Conservation (phyloP, 2,329 filamentous ascomycete genomes). For the Alternaria triticina region DNA sequence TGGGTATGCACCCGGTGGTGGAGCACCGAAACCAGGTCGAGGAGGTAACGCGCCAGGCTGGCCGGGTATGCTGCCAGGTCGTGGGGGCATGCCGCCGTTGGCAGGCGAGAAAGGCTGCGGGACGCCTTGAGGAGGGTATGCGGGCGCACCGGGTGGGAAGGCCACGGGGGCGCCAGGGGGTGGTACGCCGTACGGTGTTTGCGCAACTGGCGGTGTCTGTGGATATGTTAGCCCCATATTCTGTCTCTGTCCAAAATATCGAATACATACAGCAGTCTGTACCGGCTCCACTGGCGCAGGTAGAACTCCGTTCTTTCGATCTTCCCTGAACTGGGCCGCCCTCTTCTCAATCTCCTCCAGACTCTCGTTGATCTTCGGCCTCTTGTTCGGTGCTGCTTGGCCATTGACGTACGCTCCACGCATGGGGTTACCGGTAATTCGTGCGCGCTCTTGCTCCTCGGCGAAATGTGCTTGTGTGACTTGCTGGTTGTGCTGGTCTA, state of each 20-base stretch:
- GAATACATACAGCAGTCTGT: slow-evolving; percentile 18
- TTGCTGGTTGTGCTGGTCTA: slow-evolving; percentile 82
- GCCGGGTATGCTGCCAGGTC: slow-evolving; percentile 42
- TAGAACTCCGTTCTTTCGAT: slow-evolving; percentile 51
- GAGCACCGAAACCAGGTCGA: slow-evolving; percentile 48
- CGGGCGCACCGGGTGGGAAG: slow-evolving; percentile 35
- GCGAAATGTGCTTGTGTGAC: slow-evolving; percentile 87
- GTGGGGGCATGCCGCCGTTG: slow-evolving; percentile 27
- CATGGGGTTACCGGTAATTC: slow-evolving; percentile 82
- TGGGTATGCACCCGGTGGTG: slow-evolving; percentile 24
- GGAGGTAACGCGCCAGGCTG: slow-evolving; percentile 35
- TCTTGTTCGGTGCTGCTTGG: slow-evolving; percentile 60
- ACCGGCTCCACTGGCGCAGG: slow-evolving; percentile 44
- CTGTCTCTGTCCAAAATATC: not conserved
- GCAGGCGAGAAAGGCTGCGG: slow-evolving; percentile 38
- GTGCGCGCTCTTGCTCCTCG: slow-evolving; percentile 80
- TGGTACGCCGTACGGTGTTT: slow-evolving; percentile 25
- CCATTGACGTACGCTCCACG: slow-evolving; percentile 54
- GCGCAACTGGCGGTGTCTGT: slow-evolving; percentile 31
- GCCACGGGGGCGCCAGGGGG: slow-evolving; percentile 27
- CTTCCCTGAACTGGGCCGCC: slow-evolving; percentile 61
- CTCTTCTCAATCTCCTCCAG: slow-evolving; percentile 80
- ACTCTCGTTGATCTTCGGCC: slow-evolving; percentile 71
- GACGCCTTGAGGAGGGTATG: slow-evolving; percentile 15
- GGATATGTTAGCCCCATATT: slow-evolving; percentile 9